Conservation (phyloP, 1,284 basidiomycete species). For the Neonothopanus nambi region DNA sequence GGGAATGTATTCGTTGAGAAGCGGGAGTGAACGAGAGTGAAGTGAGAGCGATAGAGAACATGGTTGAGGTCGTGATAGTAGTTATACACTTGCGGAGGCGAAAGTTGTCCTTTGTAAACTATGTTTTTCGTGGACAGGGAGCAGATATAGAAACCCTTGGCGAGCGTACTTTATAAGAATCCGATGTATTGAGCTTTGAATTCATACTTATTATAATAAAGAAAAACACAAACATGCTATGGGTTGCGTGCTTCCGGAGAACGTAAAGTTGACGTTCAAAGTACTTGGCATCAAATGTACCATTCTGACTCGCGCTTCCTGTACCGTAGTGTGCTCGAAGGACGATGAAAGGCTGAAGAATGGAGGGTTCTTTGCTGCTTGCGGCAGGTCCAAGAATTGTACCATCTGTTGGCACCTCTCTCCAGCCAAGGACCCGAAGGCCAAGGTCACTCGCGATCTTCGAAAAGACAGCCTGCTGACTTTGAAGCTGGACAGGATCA, state of each 20-base stretch:
- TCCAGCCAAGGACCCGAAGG: slow-evolving; percentile 94
- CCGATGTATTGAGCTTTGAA: slow-evolving; percentile 42
- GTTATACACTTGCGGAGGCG: slow-evolving; percentile 95
- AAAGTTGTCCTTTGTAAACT: slow-evolving; percentile 97
- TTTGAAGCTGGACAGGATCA: slow-evolving; percentile 76
- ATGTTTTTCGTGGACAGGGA: slow-evolving; percentile 96
- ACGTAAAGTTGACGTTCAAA: slow-evolving; percentile 98
- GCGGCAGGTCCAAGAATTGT: slow-evolving; percentile 95
- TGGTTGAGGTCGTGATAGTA: slow-evolving; percentile 99
- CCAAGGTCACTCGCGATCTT: slow-evolving; percentile 80
- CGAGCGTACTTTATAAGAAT: slow-evolving; percentile 75
- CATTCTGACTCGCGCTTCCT: slow-evolving; percentile 67
- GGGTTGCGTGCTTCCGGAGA: slow-evolving; percentile 94
- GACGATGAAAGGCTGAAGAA: slow-evolving; percentile 96
- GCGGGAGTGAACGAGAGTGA: slow-evolving; percentile 96
- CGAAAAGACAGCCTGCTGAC: slow-evolving; percentile 80
- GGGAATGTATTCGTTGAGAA: slow-evolving; percentile 99
- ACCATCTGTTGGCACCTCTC: slow-evolving; percentile 94
- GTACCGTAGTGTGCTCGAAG: slow-evolving; percentile 87
- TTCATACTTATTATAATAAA: slow-evolving; percentile 30
- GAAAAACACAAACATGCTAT: slow-evolving; percentile 85
- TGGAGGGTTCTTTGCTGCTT: slow-evolving; percentile 93
- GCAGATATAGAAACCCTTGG: slow-evolving; percentile 97
- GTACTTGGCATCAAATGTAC: slow-evolving; percentile 80
- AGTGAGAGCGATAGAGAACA: slow-evolving; percentile 93